Evolutionary conservation across 2,329 filamentous ascomycete genomes (phyloP).

Genomic region (Ophiostoma triangulosporum): DNA sequence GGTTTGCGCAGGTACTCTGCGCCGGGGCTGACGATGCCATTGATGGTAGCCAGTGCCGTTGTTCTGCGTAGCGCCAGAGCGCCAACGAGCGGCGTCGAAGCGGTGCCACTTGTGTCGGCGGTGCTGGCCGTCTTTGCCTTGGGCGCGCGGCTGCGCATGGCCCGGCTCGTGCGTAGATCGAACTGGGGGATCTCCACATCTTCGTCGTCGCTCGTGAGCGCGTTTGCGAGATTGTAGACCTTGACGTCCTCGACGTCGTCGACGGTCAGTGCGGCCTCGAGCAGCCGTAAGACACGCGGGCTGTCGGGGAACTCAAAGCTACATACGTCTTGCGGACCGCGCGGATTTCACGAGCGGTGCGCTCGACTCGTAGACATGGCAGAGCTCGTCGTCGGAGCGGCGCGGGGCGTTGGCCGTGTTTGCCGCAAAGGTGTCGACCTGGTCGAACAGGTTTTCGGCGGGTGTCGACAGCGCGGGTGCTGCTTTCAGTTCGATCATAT

Average conservation of each 20-base stretch:
- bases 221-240: slow-evolving; percentile 83
- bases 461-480: slow-evolving; percentile 51
- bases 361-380: slow-evolving; percentile 68
- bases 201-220: slow-evolving; percentile 71
- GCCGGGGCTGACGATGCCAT: slow-evolving; percentile 77
- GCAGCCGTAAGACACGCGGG: slow-evolving; percentile 58
- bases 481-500: slow-evolving; percentile 36
- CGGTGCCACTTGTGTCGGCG: slow-evolving; percentile 13
- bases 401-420: slow-evolving; percentile 19
- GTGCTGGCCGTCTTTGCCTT: neutral
- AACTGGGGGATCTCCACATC: slow-evolving; percentile 80
- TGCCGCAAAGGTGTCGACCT: slow-evolving; percentile 26
- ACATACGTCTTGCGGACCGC: slow-evolving; percentile 59
- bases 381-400: slow-evolving; percentile 52
- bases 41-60: slow-evolving; percentile 66
- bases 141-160: slow-evolving; percentile 40
- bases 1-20: slow-evolving; percentile 75
- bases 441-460: slow-evolving; percentile 44
- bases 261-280: slow-evolving; percentile 27
- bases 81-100: slow-evolving; percentile 21
- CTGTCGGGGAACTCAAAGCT: slow-evolving; percentile 91
- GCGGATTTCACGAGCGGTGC: slow-evolving; percentile 66
- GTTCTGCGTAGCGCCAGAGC: slow-evolving; percentile 43
- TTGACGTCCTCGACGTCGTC: slow-evolving; percentile 17
- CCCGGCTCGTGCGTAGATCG: slow-evolving; percentile 74